Base-by-base conservation (phyloP, 176 grass and related monocot species). In the Phyllostachys edulis region DNA sequence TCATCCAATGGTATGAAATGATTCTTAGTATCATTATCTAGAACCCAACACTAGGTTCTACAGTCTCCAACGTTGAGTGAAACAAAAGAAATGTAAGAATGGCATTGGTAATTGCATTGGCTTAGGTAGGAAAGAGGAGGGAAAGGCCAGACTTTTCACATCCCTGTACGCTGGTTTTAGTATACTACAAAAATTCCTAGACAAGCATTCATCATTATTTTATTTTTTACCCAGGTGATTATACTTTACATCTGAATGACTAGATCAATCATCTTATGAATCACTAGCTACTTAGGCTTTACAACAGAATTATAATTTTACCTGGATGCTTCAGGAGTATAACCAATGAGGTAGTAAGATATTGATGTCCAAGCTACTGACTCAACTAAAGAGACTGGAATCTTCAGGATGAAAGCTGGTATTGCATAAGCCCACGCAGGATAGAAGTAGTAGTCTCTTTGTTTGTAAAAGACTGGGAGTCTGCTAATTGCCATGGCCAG, bases 341-440 rank as follows among this genome's bases (percentile, higher is more conserved):
- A 97, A 36, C 95, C 95, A 73, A 97, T 94, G 23, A 97, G 74
- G 75, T 81, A 97, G 69, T 97, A 97, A 56, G 95, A 88, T 88
- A 93, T 78, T 76, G 88, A 90, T 71, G 90, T 86, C 95, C 95
- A 97, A 49, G 87, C 75, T 40, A 92, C 52, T 40, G 92, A 91
- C 69, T 91, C 90, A 56, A 90, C 20, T 68, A 97, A 86, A 67
- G 95, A 97, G 51, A 92, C 7, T 34, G 92, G 95, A 70, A 97
- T 70, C 76, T 94, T 94, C 49, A 97, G 65, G 11, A 94, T 80
- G 60, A 84, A 85, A 72, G 86, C 65, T 67, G 95, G 90, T 71
- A 97, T 84, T 76, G 92, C 69, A 88, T 94, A 97, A 78, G 95
- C 88, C 95, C 95, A 97, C 41, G 90, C 84, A 21, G 95, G 95